Percentiles rank a stretch among this genome's conserved stretches.
These are phyloP conservation scores for Leptomonas seymouri DNA, from an alignment of 208 protist genomes.

Conservation along the genomic window DNA sequence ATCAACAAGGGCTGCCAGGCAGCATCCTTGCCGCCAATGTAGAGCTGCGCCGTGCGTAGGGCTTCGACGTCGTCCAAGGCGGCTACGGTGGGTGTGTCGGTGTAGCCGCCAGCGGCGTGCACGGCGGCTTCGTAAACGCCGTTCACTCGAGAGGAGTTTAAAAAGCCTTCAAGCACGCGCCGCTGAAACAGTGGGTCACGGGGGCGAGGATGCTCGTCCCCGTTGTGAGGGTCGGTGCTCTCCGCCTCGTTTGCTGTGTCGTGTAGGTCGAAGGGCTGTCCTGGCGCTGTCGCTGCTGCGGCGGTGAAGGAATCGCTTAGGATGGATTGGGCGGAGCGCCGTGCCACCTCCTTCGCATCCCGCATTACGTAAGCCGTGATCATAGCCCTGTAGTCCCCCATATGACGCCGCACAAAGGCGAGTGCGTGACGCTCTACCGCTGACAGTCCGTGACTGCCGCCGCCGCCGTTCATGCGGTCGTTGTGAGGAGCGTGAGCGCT, in stretches of 20 bases:
- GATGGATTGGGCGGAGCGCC: constrained; percentile 60
- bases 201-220: too few species aligned
- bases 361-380: constrained; percentile 69
- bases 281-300: not conserved
- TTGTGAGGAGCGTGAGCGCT: too few species aligned
- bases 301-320: constrained; percentile 4
- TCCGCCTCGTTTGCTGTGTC: not conserved
- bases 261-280: not conserved
- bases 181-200: constrained; percentile 18
- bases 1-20: constrained; percentile 76
- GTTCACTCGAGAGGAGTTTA: constrained; percentile 15
- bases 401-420: constrained; percentile 43
- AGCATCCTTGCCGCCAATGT: constrained; percentile 74
- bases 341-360: constrained; percentile 46
- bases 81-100: not conserved
- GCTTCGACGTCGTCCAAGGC: constrained; percentile 47
- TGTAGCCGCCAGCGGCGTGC: not conserved
- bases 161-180: constrained; percentile 2
- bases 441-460: constrained; percentile 21
- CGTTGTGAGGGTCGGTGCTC: not conserved
- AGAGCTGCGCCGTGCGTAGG: constrained; percentile 45
- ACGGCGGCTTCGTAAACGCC: constrained; percentile 21
- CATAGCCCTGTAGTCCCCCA: constrained; percentile 40
- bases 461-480: not conserved
- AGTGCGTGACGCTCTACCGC: constrained; percentile 49